A percentile compares a stretch with the other conserved stretches of the same genome.
phyloP scores from a whole-genome alignment of 2,329 filamentous ascomycete species.

The Neophaeococcomyces aloes region DNA sequence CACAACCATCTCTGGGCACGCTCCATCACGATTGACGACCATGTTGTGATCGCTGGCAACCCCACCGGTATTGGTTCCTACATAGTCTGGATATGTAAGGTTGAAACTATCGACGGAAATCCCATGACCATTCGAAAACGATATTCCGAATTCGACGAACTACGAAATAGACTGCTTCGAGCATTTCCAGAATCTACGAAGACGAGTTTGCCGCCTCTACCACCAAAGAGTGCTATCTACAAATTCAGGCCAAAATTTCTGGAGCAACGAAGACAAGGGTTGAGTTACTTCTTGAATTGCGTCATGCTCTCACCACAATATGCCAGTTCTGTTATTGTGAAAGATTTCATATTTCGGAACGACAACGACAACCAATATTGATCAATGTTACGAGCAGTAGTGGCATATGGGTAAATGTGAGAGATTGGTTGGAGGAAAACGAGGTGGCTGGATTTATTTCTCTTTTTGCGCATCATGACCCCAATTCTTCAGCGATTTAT shows the following conservation, averaged over 20 bases:
- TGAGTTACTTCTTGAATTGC: conserved; percentile 91
- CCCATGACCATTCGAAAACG: conserved; percentile 50
- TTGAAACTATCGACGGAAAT: conserved; percentile 66
- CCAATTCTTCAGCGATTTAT: conserved; percentile 53
- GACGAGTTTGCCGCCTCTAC: conserved; percentile 60
- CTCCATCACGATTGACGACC: conserved; percentile 51
- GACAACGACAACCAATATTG: not conserved
- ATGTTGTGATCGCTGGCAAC: conserved; percentile 48
- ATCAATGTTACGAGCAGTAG: not conserved
- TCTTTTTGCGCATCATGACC: conserved; percentile 45
- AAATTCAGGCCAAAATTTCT: conserved; percentile 73
- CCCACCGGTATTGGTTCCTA: conserved; percentile 61
- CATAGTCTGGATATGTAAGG: conserved; percentile 84
- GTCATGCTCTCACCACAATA: conserved; percentile 89
- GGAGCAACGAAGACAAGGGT: conserved; percentile 67
- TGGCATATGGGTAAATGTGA: too few species aligned
- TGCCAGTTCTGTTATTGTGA: conserved; percentile 77
- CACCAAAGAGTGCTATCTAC: conserved; percentile 80
- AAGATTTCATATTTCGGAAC: conserved; percentile 68
- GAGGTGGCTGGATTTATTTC: too few species aligned
- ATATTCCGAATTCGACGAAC: conserved; percentile 87
- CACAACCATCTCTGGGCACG: conserved; percentile 52
- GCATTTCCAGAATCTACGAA: conserved; percentile 76
- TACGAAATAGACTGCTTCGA: conserved; percentile 60
- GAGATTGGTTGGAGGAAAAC: too few species aligned